phyloP scores from a whole-genome alignment of 176 grass and related monocot genomes.

The Triticum monococcum region DNA sequence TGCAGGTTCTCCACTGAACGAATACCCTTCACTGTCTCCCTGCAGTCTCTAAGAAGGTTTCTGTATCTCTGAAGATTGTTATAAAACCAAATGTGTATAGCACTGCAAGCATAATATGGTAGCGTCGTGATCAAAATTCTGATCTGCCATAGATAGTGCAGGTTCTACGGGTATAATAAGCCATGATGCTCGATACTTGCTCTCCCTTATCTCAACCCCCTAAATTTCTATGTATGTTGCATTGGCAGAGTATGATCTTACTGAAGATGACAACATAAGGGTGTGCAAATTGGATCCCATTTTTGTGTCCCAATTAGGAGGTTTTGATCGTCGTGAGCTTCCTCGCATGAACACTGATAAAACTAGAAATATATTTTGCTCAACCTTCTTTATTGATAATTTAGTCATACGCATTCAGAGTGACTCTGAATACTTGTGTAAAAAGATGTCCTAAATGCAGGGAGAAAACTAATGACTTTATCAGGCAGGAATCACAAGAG shows the following conservation, averaged over 20 bases:
- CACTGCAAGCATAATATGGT: not conserved
- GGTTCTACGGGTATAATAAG: not conserved
- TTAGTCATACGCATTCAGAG: not conserved
- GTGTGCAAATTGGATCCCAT: not conserved
- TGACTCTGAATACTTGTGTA: not conserved
- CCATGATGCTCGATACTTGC: not conserved
- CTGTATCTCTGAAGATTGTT: not conserved
- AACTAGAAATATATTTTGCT: not conserved
- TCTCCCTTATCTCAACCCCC: not conserved
- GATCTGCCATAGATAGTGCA: not conserved
- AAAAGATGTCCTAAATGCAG: not conserved
- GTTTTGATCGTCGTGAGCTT: not conserved
- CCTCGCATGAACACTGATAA: not conserved
- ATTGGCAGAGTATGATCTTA: not conserved
- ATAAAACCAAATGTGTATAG: not conserved
- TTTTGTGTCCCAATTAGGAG: not conserved
- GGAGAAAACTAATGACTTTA: constrained; percentile 33
- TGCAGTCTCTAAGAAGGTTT: not conserved
- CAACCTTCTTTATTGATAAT: not conserved
- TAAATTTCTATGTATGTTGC: not conserved
- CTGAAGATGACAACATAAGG: not conserved
- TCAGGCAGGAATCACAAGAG: constrained; percentile 93
- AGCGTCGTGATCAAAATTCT: not conserved
- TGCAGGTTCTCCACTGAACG: constrained; percentile 54
- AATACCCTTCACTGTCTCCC: not conserved